Evolutionary conservation across 2,329 filamentous ascomycete species (phyloP), one percentile per base, ranked within the genome.

Genomic region (Salinomyces thailandicus): DNA sequence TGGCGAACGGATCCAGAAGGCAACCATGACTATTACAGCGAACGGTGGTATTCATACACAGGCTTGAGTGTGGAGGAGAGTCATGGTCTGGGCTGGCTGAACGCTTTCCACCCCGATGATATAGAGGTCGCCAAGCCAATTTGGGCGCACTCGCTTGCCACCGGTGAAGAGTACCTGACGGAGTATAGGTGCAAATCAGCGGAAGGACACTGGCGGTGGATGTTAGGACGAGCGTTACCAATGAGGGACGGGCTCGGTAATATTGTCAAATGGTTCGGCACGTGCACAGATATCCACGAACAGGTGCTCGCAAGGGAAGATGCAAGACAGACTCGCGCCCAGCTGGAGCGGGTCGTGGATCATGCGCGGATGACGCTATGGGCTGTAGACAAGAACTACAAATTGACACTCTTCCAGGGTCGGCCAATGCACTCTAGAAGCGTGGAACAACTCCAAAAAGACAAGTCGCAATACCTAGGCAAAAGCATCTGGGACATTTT

Each of bases 211-310:
- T 87, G 77, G 74, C 69, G 81, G 36, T 89, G 83, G 83, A 85
- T 86, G 68, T 63, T 89, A 2, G 81, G 78, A 8, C 70, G 81
- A 29, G 83, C 81, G 1, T 57, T 44, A 6, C 81, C 83, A 0
- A 67, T 85, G 49, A 69, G 68, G 26, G 75, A 84, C 41, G 71
- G 78, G 30, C 73, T 73, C 0, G 80, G 79, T 2, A 63, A 70
- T 32, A 84, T 87, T 33, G 68, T 83, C 40, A 85, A 82, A 52
- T 87, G 82, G 82, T 85, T 83, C 49, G 83, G 81, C 12, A 85
- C 81, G 1, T 85, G 79, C 50, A 86, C 82, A 9, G 82, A 89
- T 45, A 81, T 86, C 13, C 78, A 87, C 51, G 81, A 86, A 43
- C 69, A 77, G 29, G 78, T 86, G 3, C 69, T 81, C 50, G 72